Evolutionary conservation across 768 basidiomycete species (phyloP).

Genomic region (Auriscalpium vulgare): DNA sequence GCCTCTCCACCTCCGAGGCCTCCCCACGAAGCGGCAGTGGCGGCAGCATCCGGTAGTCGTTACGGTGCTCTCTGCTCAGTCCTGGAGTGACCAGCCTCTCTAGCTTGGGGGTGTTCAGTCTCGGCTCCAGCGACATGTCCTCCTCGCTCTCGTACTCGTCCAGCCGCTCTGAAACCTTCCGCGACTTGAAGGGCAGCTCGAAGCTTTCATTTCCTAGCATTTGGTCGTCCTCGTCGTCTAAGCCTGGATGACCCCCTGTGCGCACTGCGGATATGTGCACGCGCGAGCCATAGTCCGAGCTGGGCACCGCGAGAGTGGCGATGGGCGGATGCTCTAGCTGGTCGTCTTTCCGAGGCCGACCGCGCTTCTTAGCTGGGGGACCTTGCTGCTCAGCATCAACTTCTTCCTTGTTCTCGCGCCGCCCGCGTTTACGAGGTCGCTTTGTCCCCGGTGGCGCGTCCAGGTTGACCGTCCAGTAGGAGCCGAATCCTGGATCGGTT

Average conservation of each 20-base stretch:
- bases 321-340: slow-evolving; percentile 1
- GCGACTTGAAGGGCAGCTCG: slow-evolving; percentile 18
- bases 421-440: slow-evolving; percentile 73
- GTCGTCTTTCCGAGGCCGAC: slow-evolving; percentile 13
- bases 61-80: neutral
- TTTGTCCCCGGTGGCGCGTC: slow-evolving; percentile 81
- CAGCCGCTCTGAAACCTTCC: slow-evolving; percentile 15
- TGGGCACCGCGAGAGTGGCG: slow-evolving; percentile 7
- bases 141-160: slow-evolving; percentile 62
- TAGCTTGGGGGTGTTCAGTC: slow-evolving; percentile 16
- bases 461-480: slow-evolving; percentile 87
- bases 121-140: slow-evolving; percentile 30
- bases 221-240: slow-evolving; percentile 29
- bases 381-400: slow-evolving; percentile 12
- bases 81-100: slow-evolving; percentile 22
- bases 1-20: slow-evolving; percentile 42
- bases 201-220: slow-evolving; percentile 24
- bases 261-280: slow-evolving; percentile 20
- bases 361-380: slow-evolving; percentile 14
- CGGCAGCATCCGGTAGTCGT: neutral
- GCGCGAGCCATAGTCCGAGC: neutral
- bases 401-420: slow-evolving; percentile 39
- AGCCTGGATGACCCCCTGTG: slow-evolving; percentile 17
- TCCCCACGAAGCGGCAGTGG: slow-evolving; percentile 4
- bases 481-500: slow-evolving; percentile 81